phyloP scores from a whole-genome alignment of 805 yeast genomes.

The Yamadazyma nakazawae region DNA sequence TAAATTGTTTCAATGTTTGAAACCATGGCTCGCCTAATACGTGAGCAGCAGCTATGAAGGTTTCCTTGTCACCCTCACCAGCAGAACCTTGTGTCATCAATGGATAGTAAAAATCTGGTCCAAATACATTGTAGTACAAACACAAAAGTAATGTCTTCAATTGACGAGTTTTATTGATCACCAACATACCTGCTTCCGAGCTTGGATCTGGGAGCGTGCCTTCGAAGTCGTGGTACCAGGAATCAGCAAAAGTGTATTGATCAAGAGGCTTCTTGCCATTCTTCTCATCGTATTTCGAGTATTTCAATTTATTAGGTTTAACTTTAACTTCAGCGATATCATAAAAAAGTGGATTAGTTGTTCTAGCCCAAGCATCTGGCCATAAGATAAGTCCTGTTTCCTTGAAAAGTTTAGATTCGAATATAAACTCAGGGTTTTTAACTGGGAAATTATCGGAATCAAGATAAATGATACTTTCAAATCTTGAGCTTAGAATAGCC shows the following conservation, averaged over 20 bases:
- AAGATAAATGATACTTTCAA: conserved; percentile 45
- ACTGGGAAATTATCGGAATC: conserved; percentile 53
- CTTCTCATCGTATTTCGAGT: conserved; percentile 34
- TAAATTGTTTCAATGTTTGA: conserved; percentile 47
- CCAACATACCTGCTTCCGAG: conserved; percentile 67
- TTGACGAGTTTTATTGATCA: conserved; percentile 60
- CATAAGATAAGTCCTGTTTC: conserved; percentile 51
- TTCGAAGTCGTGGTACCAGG: conserved; percentile 54
- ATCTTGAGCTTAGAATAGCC: conserved; percentile 60
- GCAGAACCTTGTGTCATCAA: conserved; percentile 68
- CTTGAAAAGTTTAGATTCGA: conserved; percentile 44
- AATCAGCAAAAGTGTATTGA: conserved; percentile 27
- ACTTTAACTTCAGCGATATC: conserved; percentile 47
- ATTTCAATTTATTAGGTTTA: conserved; percentile 30
- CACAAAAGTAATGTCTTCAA: conserved; percentile 55
- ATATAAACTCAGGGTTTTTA: conserved; percentile 42
- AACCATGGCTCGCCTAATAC: conserved; percentile 47
- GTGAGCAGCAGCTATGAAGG: conserved; percentile 67
- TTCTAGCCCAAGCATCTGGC: conserved; percentile 73
- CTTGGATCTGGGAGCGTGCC: conserved; percentile 67
- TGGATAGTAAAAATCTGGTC: conserved; percentile 66
- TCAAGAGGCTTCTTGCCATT: conserved; percentile 24
- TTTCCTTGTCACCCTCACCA: conserved; percentile 81
- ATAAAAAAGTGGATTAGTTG: conserved; percentile 58
- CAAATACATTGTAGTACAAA: conserved; percentile 61